Evolutionary conservation across 2,329 filamentous ascomycete species (phyloP), one percentile per base, ranked within the genome.

Genomic region (Leptodontidium sp.): DNA sequence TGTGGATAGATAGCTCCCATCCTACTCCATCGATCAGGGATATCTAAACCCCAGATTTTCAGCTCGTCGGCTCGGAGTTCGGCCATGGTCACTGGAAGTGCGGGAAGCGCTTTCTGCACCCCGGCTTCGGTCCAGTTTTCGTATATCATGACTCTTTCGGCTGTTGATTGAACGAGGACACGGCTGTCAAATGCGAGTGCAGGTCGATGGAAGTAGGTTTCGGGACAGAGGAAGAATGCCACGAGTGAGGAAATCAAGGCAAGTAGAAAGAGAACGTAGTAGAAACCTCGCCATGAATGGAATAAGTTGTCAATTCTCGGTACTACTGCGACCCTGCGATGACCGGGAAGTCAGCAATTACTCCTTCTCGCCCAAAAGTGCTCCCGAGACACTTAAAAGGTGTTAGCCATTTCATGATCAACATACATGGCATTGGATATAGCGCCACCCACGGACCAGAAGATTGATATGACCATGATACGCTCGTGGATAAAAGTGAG

Each of bases 131-230:
- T n/a, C 52, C 52, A 55, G 29, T 32, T 35, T 8, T 55, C 52
- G 8, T 55, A 55, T 12, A 55, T 55, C 8, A 12, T 55, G 1
- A 55, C 52, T 55, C 26, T 35, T 17, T 55, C 52, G 29, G 52
- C 52, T 17, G 52, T 35, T 17, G 52, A 55, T 55, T 55, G 52
- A 35, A 55, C 26, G 2, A 55, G 52, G 9, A 82, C 79, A 35
- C 79, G 78, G 2, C 81, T 81, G 67, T 82, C 78, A 52, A 81
- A 81, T 7, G 81, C 80, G 4, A 82, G 75, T 0, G 78, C 78
- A 0, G 81, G 81, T 1, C 81, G 77, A 61, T 80, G 77, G 73
- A 82, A 82, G 71, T 79, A 82, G 1, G 79, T 82, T 55, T 82
- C 81, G 0, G 80, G 79, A 29, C 74, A 78, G 11, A 78, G 75